Conservation (phyloP, 75 land plant genomes). For the Cryptomeria japonica region DNA sequence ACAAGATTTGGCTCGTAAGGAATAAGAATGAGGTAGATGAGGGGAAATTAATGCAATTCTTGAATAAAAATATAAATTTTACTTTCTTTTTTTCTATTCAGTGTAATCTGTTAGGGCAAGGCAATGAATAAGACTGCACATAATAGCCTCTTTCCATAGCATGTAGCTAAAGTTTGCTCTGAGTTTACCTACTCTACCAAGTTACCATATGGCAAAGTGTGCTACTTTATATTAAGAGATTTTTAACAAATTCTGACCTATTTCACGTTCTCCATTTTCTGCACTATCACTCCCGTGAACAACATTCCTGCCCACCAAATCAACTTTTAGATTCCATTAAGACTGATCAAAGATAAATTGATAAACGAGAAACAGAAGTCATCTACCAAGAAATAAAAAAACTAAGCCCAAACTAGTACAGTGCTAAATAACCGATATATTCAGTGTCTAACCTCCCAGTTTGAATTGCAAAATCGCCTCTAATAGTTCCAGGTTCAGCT, state of each 20-base stretch:
- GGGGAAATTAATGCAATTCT: not conserved
- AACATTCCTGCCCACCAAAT: slow-evolving; percentile 80
- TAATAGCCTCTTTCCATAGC: not conserved
- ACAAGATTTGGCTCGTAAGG: not conserved
- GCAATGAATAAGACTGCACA: not conserved
- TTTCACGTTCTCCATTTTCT: slow-evolving; percentile 92
- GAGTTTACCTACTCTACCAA: not conserved
- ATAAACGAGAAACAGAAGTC: not conserved
- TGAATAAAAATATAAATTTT: not conserved
- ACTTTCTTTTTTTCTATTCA: not conserved
- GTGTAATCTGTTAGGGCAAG: not conserved
- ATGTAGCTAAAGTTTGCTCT: not conserved
- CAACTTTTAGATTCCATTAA: slow-evolving; percentile 10
- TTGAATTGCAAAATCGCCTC: slow-evolving; percentile 97
- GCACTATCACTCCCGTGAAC: slow-evolving; percentile 99
- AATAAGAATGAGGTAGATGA: not conserved
- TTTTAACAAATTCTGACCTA: slow-evolving; percentile 54
- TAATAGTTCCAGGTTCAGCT: slow-evolving; percentile 98
- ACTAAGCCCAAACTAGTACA: not conserved
- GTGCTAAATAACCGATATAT: not conserved
- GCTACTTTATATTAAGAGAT: not conserved
- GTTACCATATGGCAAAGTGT: not conserved
- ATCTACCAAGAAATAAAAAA: slow-evolving; percentile 3
- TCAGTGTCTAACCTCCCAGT: slow-evolving; percentile 69
- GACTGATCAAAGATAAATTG: not conserved